A percentile compares a stretch with the other conserved stretches of the same genome.
Evolutionary conservation across 148 eudicot species (phyloP).

Genomic region (Chenopodium suecicum): DNA sequence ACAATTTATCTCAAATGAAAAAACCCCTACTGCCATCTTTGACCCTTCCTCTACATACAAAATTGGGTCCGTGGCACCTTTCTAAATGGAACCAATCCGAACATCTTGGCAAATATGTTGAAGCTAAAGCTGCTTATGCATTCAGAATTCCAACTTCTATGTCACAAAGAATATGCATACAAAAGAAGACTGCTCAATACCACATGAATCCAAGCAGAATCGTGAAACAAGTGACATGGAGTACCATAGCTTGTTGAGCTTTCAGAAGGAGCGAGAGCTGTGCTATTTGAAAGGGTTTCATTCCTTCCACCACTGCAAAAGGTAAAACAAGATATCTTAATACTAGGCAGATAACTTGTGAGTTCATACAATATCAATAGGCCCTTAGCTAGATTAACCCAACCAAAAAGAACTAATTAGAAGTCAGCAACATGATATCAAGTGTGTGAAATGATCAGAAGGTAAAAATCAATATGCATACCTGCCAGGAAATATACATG

Average conservation of each 20-base stretch:
- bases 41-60: slow-evolving; percentile 31
- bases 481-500: slow-evolving; percentile 90
- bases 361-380: no score
- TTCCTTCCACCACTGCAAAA: slow-evolving; percentile 58
- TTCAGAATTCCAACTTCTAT: not conserved
- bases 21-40: slow-evolving; percentile 10
- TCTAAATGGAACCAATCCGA: slow-evolving; percentile 9
- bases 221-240: slow-evolving; percentile 23
- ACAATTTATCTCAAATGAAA: not conserved
- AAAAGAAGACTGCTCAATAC: slow-evolving; percentile 21
- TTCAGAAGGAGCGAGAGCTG: slow-evolving; percentile 72
- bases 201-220: slow-evolving; percentile 21
- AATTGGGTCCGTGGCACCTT: slow-evolving; percentile 31
- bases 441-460: not conserved
- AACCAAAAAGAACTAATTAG: not conserved
- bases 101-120: not conserved
- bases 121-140: not conserved
- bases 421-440: not conserved
- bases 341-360: not conserved
- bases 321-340: slow-evolving; percentile 13
- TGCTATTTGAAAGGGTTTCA: slow-evolving; percentile 50
- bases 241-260: slow-evolving; percentile 51
- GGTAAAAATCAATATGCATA: slow-evolving; percentile 24
- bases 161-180: slow-evolving; percentile 39
- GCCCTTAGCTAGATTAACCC: no score